Evolutionary conservation across 2,329 filamentous ascomycete species (phyloP).

Genomic region (Fusarium brachygibbosum): DNA sequence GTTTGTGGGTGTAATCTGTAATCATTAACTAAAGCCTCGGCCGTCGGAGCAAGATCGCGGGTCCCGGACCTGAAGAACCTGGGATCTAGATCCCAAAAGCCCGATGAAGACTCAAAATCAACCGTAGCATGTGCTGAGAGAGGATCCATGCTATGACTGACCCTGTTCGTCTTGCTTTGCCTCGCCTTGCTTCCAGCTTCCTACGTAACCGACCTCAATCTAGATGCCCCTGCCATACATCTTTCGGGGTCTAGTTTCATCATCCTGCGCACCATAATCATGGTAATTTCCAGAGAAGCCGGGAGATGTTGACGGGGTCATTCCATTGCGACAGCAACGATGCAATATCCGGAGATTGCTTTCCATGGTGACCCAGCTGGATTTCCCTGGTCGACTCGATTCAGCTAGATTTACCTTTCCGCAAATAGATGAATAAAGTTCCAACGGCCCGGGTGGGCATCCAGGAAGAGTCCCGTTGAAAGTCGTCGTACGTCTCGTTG

Average conservation of each 20-base stretch:
- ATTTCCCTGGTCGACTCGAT: slow-evolving; percentile 24
- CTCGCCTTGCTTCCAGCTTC: slow-evolving; percentile 30
- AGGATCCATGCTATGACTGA: neutral
- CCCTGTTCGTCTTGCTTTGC: slow-evolving; percentile 11
- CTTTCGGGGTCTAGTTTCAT: slow-evolving; percentile 43
- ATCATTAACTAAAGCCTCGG: slow-evolving; percentile 29
- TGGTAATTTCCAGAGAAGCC: slow-evolving; percentile 47
- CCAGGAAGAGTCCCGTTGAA: slow-evolving; percentile 39
- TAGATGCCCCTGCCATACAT: slow-evolving; percentile 31
- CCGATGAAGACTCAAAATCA: slow-evolving; percentile 5
- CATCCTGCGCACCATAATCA: slow-evolving; percentile 41
- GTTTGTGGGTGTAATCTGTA: slow-evolving; percentile 22
- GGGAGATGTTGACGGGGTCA: slow-evolving; percentile 31
- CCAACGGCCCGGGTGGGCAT: slow-evolving; percentile 44
- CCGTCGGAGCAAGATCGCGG: slow-evolving; percentile 26
- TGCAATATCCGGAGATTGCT: slow-evolving; percentile 47
- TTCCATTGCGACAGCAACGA: slow-evolving; percentile 45
- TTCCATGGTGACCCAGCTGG: slow-evolving; percentile 29
- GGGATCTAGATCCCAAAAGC: slow-evolving; percentile 4
- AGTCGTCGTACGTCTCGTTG: slow-evolving; percentile 37
- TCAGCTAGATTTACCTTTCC: slow-evolving; percentile 37
- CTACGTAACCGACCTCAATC: slow-evolving; percentile 36
- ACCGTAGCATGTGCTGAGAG: neutral
- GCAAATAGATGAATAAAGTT: slow-evolving; percentile 44
- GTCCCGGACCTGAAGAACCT: slow-evolving; percentile 14